These are phyloP conservation scores for Cladosporium sp. DNA, from an alignment of 2,329 filamentous ascomycete species.

Conservation along the genomic window DNA sequence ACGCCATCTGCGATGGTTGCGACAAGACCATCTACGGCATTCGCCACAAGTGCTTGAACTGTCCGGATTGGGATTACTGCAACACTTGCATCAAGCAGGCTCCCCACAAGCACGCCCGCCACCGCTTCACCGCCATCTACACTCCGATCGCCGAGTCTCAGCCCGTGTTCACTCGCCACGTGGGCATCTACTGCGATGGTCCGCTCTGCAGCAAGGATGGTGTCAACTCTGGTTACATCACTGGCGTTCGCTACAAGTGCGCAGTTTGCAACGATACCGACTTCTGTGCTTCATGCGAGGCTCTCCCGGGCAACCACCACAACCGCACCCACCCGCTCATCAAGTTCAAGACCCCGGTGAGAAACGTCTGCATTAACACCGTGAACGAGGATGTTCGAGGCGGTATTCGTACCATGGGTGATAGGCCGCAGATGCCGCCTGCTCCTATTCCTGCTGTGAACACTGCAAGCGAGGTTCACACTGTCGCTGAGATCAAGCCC, in stretches of 20 bases:
- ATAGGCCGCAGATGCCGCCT: conserved; percentile 35
- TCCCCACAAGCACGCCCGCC: conserved; percentile 66
- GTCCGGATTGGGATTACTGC: conserved; percentile 98
- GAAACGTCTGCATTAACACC: conserved; percentile 82
- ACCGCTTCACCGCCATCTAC: conserved; percentile 87
- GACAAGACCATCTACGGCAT: conserved; percentile 82
- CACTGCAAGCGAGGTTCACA: conserved; percentile 62
- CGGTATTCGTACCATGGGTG: conserved; percentile 68
- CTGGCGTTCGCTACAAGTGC: conserved; percentile 91
- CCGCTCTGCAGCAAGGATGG: conserved; percentile 69
- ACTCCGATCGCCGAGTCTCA: conserved; percentile 57
- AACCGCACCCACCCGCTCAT: conserved; percentile 96
- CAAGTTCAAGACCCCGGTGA: conserved; percentile 92
- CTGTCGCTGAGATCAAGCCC: conserved; percentile 68
- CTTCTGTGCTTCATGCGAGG: conserved; percentile 93
- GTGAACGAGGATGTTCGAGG: conserved; percentile 71
- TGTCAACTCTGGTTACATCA: conserved; percentile 59
- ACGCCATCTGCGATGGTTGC: conserved; percentile 92
- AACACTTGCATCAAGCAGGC: conserved; percentile 67
- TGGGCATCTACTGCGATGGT: conserved; percentile 91
- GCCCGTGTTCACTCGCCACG: conserved; percentile 55
- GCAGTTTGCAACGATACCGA: conserved; percentile 92
- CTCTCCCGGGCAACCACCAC: conserved; percentile 76
- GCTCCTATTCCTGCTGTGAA: conserved; percentile 35
- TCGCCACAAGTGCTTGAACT: conserved; percentile 94